These are phyloP conservation scores for Trichophyton verrucosum DNA, from an alignment of 2,329 filamentous ascomycete species.

Conservation along the genomic window DNA sequence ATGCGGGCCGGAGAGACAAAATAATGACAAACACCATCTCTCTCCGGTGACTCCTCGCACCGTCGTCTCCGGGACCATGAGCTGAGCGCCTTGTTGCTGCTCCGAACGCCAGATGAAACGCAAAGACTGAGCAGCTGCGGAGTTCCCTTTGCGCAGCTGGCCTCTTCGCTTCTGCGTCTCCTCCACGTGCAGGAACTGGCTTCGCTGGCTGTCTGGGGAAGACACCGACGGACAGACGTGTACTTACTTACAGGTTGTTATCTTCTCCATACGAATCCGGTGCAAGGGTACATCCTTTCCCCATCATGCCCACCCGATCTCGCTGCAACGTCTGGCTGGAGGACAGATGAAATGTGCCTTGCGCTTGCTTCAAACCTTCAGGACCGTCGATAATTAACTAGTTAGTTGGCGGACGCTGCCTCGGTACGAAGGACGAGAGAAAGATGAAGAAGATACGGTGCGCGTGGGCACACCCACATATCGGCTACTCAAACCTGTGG, in stretches of 20 bases:
- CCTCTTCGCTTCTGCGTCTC: background rate
- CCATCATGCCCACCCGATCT: background rate
- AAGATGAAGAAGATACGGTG: no score
- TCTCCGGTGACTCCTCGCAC: no score
- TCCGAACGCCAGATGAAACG: background rate
- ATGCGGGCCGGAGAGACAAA: no score
- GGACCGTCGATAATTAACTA: background rate
- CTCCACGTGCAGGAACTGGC: background rate
- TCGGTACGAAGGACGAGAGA: no score
- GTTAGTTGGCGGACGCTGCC: background rate
- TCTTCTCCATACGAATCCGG: background rate
- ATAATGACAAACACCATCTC: no score
- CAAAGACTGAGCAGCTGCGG: no score
- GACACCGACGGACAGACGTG: background rate
- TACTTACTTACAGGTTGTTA: no score
- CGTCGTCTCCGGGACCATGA: background rate
- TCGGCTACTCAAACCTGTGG: background rate
- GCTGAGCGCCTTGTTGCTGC: background rate
- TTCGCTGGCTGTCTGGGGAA: background rate
- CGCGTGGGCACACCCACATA: background rate
- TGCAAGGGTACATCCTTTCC: background rate
- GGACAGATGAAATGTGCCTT: background rate
- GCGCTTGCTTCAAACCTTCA: background rate
- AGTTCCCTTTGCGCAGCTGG: background rate
- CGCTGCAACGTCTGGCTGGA: background rate